Base-by-base conservation (phyloP, 805 yeast species). In the Ogataea siamensis region DNA sequence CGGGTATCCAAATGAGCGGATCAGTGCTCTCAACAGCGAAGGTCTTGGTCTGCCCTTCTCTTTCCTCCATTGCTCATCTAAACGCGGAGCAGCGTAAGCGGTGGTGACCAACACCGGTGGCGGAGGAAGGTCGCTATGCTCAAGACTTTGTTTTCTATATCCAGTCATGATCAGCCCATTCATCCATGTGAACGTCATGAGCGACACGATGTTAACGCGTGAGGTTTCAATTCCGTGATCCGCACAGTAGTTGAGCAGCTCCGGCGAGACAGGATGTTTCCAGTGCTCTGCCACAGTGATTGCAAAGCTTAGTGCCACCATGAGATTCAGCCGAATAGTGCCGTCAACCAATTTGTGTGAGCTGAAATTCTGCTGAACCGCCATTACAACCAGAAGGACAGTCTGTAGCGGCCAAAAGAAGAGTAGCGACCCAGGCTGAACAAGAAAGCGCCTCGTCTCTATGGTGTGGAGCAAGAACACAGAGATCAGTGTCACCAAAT, bases 101-200 rank as follows among this genome's bases (percentile, higher is more conserved):
- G 74, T 62, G 12, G 66, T 55, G 7, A 70, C 57, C 24, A 60
- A 53, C 11, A 51, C 43, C 2, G 73, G 72, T 7, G 73, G 69
- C 18, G 62, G 50, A 2, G 74, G 74, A 39, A 73, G 51, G 32
- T 70, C 67, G 6, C 63, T 59, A 22, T 68, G 66, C 22, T 57
- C 60, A 22, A 63, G 38, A 3, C 57, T 51, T 16, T 55, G 49
- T 21, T 64, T 67, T 12, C 48, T 46, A 32, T 64, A 64, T 1
- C 98, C 98, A 37, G 76, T 76, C 49, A 66, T 74, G 81, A 93
- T 87, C 53, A 93, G 66, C 1, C 74, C 78, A 14, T 87, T 79
- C 95, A 93, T 87, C 98, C 99, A 93, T 18, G 80, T 66, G 59
- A 93, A 91, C 0, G 95, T 81, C 35, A 91, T 66, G 36, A 75